Conservation (phyloP, 2,329 filamentous ascomycete genomes). For the Alternaria panax region DNA sequence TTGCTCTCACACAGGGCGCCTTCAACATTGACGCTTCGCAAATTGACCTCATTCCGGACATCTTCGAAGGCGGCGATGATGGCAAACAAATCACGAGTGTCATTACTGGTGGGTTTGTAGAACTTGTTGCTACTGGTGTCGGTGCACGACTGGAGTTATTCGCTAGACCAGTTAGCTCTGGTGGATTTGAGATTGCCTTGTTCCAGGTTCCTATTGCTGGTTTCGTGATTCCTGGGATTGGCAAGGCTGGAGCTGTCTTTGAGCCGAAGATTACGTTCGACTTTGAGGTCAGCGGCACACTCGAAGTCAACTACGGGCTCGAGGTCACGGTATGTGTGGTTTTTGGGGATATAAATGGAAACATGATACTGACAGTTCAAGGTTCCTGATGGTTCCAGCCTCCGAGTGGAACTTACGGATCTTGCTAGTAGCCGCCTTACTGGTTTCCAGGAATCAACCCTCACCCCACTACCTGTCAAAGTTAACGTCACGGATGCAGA, state of each 20-base stretch:
- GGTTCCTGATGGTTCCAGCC: constrained; percentile 40
- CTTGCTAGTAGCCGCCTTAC: constrained; percentile 31
- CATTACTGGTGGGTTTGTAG: constrained; percentile 45
- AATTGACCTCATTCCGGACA: constrained; percentile 34
- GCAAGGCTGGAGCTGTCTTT: constrained; percentile 47
- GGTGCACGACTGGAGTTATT: constrained; percentile 47
- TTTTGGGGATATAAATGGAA: neutral
- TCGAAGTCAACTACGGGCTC: constrained; percentile 49
- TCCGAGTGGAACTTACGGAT: constrained; percentile 39
- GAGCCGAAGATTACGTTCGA: constrained; percentile 37
- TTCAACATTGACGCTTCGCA: constrained; percentile 37
- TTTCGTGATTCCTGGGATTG: constrained; percentile 47
- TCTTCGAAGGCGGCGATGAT: constrained; percentile 34
- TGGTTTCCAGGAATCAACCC: constrained; percentile 39
- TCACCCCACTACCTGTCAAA: constrained; percentile 45
- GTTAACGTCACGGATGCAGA: constrained; percentile 37
- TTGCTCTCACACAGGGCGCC: constrained; percentile 43
- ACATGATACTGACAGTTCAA: constrained; percentile 18
- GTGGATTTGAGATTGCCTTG: constrained; percentile 31
- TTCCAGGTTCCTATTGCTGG: constrained; percentile 39
- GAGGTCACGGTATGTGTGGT: constrained; percentile 41
- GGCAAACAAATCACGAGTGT: constrained; percentile 35
- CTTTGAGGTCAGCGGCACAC: constrained; percentile 35
- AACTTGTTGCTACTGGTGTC: constrained; percentile 41
- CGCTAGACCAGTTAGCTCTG: constrained; percentile 32